A percentile compares a stretch with the other conserved stretches of the same genome.
Evolutionary conservation across 225 moss, liverwort and hornwort genomes (phyloP).

Genomic region (Bryum argenteum): DNA sequence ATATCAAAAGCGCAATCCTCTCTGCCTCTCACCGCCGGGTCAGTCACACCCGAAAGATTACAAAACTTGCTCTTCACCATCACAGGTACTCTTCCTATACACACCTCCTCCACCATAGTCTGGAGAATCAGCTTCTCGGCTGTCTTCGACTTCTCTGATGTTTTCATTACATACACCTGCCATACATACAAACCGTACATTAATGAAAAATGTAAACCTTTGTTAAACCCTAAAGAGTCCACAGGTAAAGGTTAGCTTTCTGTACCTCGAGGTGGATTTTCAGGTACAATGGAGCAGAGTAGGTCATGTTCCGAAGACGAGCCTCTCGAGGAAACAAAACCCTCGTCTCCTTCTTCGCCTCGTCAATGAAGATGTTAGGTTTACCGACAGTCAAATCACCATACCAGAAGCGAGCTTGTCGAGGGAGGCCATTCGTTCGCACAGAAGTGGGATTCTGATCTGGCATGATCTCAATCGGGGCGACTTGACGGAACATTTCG

Average conservation of each 20-base stretch:
- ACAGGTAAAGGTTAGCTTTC: too few species aligned
- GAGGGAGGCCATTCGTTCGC: slow-evolving; percentile 42
- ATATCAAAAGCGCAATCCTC: slow-evolving; percentile 82
- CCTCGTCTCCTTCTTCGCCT: slow-evolving; percentile 28
- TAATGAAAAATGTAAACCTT: slow-evolving; percentile 1
- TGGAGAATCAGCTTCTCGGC: slow-evolving; percentile 39
- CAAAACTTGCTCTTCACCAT: slow-evolving; percentile 89
- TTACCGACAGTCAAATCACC: slow-evolving; percentile 47
- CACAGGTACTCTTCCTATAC: slow-evolving; percentile 85
- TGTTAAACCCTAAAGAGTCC: too few species aligned
- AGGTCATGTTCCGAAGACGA: slow-evolving; percentile 80
- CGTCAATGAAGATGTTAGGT: slow-evolving; percentile 27
- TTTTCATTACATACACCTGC: slow-evolving; percentile 46
- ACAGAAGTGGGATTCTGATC: slow-evolving; percentile 52
- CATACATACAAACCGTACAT: slow-evolving; percentile 20
- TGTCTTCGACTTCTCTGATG: slow-evolving; percentile 35
- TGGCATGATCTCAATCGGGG: slow-evolving; percentile 37
- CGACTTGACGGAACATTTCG: slow-evolving; percentile 45
- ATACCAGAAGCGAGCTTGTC: slow-evolving; percentile 50
- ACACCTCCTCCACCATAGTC: slow-evolving; percentile 48
- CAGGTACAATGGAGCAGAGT: slow-evolving; percentile 68
- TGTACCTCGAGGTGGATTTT: slow-evolving; percentile 66
- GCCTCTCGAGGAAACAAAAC: slow-evolving; percentile 73
- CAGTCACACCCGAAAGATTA: slow-evolving; percentile 45
- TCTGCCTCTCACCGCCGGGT: slow-evolving; percentile 25